Conservation (phyloP, 2,329 filamentous ascomycete genomes). For the Beauveria scarabaeidicola region DNA sequence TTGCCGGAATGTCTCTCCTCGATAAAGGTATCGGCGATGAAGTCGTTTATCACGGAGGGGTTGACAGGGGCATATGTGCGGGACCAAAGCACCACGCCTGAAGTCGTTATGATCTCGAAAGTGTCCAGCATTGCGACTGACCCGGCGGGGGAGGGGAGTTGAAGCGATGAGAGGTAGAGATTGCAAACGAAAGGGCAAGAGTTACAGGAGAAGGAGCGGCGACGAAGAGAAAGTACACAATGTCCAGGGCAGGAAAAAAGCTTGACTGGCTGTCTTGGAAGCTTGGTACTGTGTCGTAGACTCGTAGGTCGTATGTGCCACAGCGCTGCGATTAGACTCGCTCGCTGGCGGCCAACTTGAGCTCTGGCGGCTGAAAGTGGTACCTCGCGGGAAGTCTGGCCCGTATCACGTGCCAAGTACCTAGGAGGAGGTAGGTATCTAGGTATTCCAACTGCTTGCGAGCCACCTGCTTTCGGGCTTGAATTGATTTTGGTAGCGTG, state of each 20-base stretch:
- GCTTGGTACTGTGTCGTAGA: background rate
- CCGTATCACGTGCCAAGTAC: conserved; percentile 9
- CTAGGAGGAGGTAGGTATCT: background rate
- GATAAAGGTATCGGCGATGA: conserved; percentile 96
- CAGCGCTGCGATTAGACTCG: background rate
- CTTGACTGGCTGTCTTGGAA: background rate
- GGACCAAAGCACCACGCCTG: conserved; percentile 95
- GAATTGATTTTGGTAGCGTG: too few species aligned
- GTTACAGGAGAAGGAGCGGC: background rate
- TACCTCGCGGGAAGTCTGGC: background rate
- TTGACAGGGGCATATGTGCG: conserved; percentile 74
- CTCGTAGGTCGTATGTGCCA: background rate
- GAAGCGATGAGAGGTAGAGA: conserved; percentile 1
- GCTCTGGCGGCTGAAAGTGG: conserved; percentile 1
- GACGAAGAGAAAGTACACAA: background rate
- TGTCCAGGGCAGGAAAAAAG: background rate
- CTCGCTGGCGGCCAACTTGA: background rate
- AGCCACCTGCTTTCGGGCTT: too few species aligned
- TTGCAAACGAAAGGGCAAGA: background rate
- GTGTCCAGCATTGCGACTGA: conserved; percentile 70
- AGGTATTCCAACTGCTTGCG: background rate
- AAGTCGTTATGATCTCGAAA: conserved; percentile 93
- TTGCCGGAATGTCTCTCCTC: conserved; percentile 71
- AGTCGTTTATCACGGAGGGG: conserved; percentile 78
- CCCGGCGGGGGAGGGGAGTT: conserved; percentile 2